Evolutionary conservation across 2,329 filamentous ascomycete species (phyloP), one percentile per base, ranked within the genome.

Genomic region (Scolecobasidium constrictum): DNA sequence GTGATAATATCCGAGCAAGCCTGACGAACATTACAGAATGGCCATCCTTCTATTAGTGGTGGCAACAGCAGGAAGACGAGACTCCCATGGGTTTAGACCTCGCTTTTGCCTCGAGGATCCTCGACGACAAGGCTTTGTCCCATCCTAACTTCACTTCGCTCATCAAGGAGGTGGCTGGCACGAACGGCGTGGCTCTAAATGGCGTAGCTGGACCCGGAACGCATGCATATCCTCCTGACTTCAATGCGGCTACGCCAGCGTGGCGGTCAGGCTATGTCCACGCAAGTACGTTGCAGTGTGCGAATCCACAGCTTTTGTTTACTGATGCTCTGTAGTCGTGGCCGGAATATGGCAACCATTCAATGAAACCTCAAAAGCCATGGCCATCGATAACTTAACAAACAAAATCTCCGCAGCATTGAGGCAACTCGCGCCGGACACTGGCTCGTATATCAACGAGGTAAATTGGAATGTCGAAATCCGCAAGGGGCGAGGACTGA

Each of bases 371-470:
- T 7, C 34, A 7, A 36, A 36, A 36, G 16, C 9, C 11, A 15
- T 11, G 18, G 34, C 34, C 7, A 13, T 36, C 16, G 34, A 36
- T 7, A 36, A 36, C 11, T 17, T 36, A 9, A 36, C 34, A 9
- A 13, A 36, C 16, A 17, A 11, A 7, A 13, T 11, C 11, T 36
- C 34, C 7, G 34, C 34, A 13, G 34, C 33, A 13, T 21, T 43
- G 15, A 37, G 22, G 11, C 18, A 21, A 21, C 41, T 43, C 15
- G 33, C 18, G 16, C 42, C 42, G 15, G 5, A 13, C 17, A 35
- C 19, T 9, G 42, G 42, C 5, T 22, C 36, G 3, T 44, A 44
- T 21, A 13, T 22, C 16, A 44, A 44, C 15, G 42, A 44, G 28
- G 42, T 35, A n/a, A 17, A 34, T 43, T 31, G 17, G 15, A 22